These are phyloP conservation scores for Dioszegia aurantiaca DNA, from an alignment of 768 basidiomycete genomes.

Conservation along the genomic window DNA sequence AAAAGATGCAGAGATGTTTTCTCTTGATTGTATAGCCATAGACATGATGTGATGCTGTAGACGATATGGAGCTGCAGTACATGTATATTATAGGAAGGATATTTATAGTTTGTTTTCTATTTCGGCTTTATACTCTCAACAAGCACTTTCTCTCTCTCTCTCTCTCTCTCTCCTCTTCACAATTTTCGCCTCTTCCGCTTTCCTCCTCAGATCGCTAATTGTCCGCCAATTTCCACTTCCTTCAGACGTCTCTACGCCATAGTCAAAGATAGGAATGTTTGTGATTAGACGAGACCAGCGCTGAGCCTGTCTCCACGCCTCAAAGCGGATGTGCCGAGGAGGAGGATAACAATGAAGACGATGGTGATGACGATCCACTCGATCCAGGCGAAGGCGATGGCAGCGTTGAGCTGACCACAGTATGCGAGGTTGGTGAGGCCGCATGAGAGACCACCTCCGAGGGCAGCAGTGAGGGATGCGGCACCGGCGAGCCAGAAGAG, in stretches of 20 bases:
- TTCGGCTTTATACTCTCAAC: not conserved
- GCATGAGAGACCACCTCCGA: conserved; percentile 46
- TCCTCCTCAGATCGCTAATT: not conserved
- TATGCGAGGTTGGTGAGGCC: conserved; percentile 28
- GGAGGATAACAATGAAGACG: conserved; percentile 35
- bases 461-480: conserved; percentile 43
- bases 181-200: too few species aligned
- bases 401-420: conserved; percentile 52
- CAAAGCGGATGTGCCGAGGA: conserved; percentile 39
- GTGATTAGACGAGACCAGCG: conserved; percentile 18
- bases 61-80: not conserved
- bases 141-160: too few species aligned
- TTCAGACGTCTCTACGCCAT: not conserved
- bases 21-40: not conserved
- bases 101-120: not conserved
- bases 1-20: not conserved
- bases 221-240: not conserved
- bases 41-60: not conserved
- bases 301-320: conserved; percentile 44
- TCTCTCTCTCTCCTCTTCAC: too few species aligned
- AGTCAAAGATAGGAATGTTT: not conserved
- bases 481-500: conserved; percentile 50
- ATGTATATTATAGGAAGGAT: too few species aligned
- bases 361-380: conserved; percentile 49
- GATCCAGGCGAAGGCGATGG: conserved; percentile 53